Conservation (phyloP, 2,329 filamentous ascomycete species). For the Nothopassalora personata region DNA sequence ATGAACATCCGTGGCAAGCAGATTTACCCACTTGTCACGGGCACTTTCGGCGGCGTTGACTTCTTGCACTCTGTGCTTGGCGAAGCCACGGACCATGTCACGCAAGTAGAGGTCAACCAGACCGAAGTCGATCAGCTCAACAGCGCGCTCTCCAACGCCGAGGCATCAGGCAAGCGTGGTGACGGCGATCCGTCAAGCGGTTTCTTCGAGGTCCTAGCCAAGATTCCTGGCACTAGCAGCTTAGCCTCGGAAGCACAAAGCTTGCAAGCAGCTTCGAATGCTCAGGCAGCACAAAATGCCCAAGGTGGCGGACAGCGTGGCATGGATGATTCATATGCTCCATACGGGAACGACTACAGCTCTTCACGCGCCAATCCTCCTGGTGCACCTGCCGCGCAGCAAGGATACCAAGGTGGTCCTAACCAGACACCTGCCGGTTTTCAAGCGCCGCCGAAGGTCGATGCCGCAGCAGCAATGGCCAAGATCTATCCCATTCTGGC, state of each 20-base stretch:
- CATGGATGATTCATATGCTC: constrained; percentile 14
- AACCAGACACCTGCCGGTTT: constrained; percentile 11
- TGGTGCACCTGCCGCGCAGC: constrained; percentile 22
- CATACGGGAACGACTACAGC: constrained; percentile 21
- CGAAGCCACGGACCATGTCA: constrained; percentile 47
- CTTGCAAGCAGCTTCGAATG: constrained; percentile 45
- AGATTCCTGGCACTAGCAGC: constrained; percentile 59
- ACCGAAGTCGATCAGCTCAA: constrained; percentile 45
- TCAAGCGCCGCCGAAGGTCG: constrained; percentile 20
- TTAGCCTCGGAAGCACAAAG: constrained; percentile 44
- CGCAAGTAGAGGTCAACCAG: constrained; percentile 45
- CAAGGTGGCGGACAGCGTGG: constrained; percentile 13
- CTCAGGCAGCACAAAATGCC: constrained; percentile 40
- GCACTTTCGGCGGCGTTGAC: constrained; percentile 49
- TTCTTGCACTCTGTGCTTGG: constrained; percentile 48
- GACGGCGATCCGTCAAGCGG: constrained; percentile 31
- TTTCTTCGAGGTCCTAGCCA: constrained; percentile 62
- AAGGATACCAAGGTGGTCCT: constrained; percentile 35
- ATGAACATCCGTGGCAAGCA: constrained; percentile 44
- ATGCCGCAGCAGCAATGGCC: constrained; percentile 33
- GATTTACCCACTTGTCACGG: constrained; percentile 50
- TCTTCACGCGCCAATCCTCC: constrained; percentile 20
- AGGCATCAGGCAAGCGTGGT: constrained; percentile 29
- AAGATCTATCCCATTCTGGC: constrained; percentile 92
- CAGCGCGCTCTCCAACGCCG: constrained; percentile 39